These are phyloP conservation scores for Malbranchea zuffiana DNA, from an alignment of 2,329 filamentous ascomycete genomes.

Conservation along the genomic window DNA sequence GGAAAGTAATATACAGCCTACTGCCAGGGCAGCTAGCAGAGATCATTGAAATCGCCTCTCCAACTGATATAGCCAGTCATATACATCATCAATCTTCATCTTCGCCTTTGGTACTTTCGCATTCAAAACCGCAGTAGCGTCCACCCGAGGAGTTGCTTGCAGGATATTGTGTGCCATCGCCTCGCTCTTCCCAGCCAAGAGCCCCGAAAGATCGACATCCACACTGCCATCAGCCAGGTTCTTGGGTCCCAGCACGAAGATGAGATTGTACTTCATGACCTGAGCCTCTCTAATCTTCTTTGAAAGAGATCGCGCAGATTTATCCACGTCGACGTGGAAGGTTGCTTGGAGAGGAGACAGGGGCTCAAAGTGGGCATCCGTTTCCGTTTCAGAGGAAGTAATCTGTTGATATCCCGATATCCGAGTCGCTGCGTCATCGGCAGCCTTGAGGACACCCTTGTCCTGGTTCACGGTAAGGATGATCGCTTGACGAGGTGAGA, in stretches of 20 bases:
- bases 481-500: conserved; percentile 67
- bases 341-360: conserved; percentile 46
- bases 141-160: conserved; percentile 15
- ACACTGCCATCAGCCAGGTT: conserved; percentile 52
- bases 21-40: neutral
- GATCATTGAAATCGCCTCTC: conserved; percentile 30
- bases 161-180: conserved; percentile 20
- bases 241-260: conserved; percentile 59
- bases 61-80: conserved; percentile 27
- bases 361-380: conserved; percentile 24
- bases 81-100: conserved; percentile 28
- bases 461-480: conserved; percentile 59
- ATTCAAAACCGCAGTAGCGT: conserved; percentile 7
- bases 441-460: conserved; percentile 36
- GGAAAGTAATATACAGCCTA: neutral
- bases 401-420: conserved; percentile 33
- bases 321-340: conserved; percentile 60
- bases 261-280: conserved; percentile 58
- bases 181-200: conserved; percentile 33
- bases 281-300: conserved; percentile 66
- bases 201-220: conserved; percentile 31
- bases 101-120: conserved; percentile 20
- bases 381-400: conserved; percentile 6
- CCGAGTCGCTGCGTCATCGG: conserved; percentile 40
- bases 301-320: conserved; percentile 49